phyloP scores from a whole-genome alignment of 306 rosid genomes.

The Sophora flavescens region DNA sequence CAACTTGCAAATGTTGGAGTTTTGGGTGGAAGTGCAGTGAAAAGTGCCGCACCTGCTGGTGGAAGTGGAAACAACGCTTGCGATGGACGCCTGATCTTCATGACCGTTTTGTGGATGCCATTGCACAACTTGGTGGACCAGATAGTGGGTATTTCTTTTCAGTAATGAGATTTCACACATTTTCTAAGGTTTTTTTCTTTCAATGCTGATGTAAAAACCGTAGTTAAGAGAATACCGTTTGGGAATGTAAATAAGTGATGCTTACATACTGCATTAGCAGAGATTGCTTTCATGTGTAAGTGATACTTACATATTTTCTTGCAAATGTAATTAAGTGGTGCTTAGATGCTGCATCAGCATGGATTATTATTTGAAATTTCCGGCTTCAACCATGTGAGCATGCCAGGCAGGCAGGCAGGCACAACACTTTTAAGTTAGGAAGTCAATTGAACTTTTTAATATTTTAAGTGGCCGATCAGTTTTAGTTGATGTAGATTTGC shows the following conservation, averaged over 20 bases:
- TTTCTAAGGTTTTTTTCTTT: neutral
- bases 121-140: slow-evolving; percentile 98
- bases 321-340: neutral
- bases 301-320: neutral
- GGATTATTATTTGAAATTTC: slow-evolving; percentile 16
- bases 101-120: slow-evolving; percentile 97
- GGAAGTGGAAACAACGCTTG: slow-evolving; percentile 85
- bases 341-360: neutral
- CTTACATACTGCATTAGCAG: neutral
- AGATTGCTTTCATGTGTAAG: neutral
- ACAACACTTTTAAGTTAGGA: neutral
- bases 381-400: neutral
- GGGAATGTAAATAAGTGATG: neutral
- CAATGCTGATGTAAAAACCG: neutral
- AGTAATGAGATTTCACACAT: slow-evolving; percentile 47
- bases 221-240: slow-evolving; percentile 11
- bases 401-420: neutral
- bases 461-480: slow-evolving; percentile 11
- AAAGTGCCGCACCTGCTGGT: slow-evolving; percentile 64
- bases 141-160: slow-evolving; percentile 93
- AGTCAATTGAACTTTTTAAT: slow-evolving; percentile 18
- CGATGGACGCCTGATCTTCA: slow-evolving; percentile 97
- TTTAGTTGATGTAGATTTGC: slow-evolving; percentile 19
- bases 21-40: slow-evolving; percentile 65
- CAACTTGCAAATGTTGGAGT: slow-evolving; percentile 59